phyloP scores from a whole-genome alignment of 2,329 filamentous ascomycete species.

The Thielaviopsis cerberus region DNA sequence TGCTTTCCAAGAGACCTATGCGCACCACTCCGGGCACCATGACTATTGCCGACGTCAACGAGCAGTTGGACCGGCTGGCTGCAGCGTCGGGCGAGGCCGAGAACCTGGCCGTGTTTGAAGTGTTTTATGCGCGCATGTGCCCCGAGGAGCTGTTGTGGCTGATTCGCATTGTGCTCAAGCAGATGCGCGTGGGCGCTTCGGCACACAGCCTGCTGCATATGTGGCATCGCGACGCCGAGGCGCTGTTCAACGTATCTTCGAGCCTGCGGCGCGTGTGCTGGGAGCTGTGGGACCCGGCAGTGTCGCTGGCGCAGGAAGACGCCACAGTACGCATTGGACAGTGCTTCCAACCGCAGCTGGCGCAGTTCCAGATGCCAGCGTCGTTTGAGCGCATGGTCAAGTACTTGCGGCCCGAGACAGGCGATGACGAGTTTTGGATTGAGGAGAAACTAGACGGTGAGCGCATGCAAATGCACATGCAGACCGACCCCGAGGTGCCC shows the following conservation, averaged over 20 bases:
- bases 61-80: slow-evolving; percentile 60
- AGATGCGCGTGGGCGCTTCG: slow-evolving; percentile 55
- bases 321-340: slow-evolving; percentile 68
- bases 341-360: slow-evolving; percentile 89
- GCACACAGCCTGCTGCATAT: slow-evolving; percentile 74
- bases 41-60: slow-evolving; percentile 79
- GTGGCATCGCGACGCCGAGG: slow-evolving; percentile 63
- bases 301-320: slow-evolving; percentile 57
- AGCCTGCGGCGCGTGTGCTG: slow-evolving; percentile 83
- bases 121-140: slow-evolving; percentile 83
- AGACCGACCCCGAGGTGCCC: slow-evolving; percentile 43
- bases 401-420: slow-evolving; percentile 43
- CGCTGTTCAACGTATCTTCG: slow-evolving; percentile 74
- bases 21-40: slow-evolving; percentile 54
- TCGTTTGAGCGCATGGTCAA: slow-evolving; percentile 62
- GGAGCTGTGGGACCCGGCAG: slow-evolving; percentile 61
- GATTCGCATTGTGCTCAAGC: slow-evolving; percentile 76
- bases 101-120: slow-evolving; percentile 61
- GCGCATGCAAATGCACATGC: slow-evolving; percentile 90
- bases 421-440: slow-evolving; percentile 75
- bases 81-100: slow-evolving; percentile 62
- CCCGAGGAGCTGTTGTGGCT: slow-evolving; percentile 87
- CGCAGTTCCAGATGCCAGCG: slow-evolving; percentile 71
- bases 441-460: slow-evolving; percentile 97
- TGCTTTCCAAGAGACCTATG: slow-evolving; percentile 69